Base-by-base conservation (phyloP, 768 basidiomycete genomes). In the Lactarius evosmus region DNA sequence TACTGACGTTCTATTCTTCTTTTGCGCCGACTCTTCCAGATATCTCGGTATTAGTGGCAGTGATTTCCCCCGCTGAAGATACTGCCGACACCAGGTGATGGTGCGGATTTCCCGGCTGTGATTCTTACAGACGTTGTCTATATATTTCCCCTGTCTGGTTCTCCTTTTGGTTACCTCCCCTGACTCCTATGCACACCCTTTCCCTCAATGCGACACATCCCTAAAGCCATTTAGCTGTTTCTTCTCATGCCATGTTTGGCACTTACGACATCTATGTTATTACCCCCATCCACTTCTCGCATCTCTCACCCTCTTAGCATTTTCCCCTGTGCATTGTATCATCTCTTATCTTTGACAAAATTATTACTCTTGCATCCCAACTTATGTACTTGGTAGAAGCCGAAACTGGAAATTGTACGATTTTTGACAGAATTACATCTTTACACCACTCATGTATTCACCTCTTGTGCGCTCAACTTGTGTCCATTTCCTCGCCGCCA, bases 401-500 rank as follows among this genome's bases (percentile, higher is more conserved):
- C 14, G 46, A 60, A 49, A 19, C 1, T 17, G 25, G 49, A 59
- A 64, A 25, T 30, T 65, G 38, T 55, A 65, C 8, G 22, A 51
- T 17, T 61, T 52, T 65, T 49, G 60, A 19, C 17, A 33, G 59
- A 17, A 30, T 56, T 52, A 61, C 60, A 40, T 44, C 38, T 27
- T 27, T 65, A 61, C 40, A 65, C 30, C 46, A 30, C 29, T 12
- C 50, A 17, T 27, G n/a, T 33, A 19, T 46, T 14, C 30, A 63
- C 36, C 2, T 2, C n/a, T 33, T 19, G 30, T 55, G 19, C 30
- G 17, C 38, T 72, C 81, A 93, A 75, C 87, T 84, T 36, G 83
- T 88, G 78, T 93, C 91, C 91, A 93, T 93, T 52, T 84, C 89
- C 69, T 92, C 91, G 40, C 81, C 82, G 7, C 69, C 78, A 17